Evolutionary conservation across 1,139 yeast species (phyloP), one percentile per base, ranked within the genome.

Genomic region (Torulaspora globosa): DNA sequence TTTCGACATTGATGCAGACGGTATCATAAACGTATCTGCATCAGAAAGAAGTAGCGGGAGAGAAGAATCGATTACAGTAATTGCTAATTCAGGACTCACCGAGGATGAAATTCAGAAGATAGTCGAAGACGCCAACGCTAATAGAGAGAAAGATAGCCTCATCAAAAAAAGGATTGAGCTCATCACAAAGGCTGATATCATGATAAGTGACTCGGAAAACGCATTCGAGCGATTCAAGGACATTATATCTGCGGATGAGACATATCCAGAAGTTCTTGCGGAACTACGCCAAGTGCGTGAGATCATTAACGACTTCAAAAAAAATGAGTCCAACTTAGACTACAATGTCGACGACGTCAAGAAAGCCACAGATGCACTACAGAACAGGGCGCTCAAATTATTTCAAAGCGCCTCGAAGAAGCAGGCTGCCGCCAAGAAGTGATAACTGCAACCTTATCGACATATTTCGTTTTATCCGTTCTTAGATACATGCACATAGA

Each of bases 1-100:
- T 1, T 84, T 84, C 66, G 87, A 80, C 60, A 82, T 84, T 47
- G 90, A 84, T 67, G 90, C 89, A 0, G 92, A 84, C 67, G 94
- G 95, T 12, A 84, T 84, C 41, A 82, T 84, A 46, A 81, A 82
- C 54, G 92, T 84, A 1, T 73, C 81, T 48, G 94, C 92, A 0
- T 70, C 71, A 23, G 94, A 84, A 57, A 78, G 76, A 53, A 79
- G 82, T 0, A 78, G 82, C 18, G 76, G 76, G 6, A 67, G 70
- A 51, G 70, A 69, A 36, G 69, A 76, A 2, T 80, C 87, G 0
- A 82, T 84, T 38, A 83, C 84, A 32, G 88, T 84, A 0, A 76
- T 83, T 19, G 85, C 83, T 2, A 81, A 81, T 51, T 75, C 84
- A 1, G 88, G 87, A 1, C 67, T 84, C 50, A 73, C 84, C 1